A percentile compares a stretch with the other conserved stretches of the same genome.
Conservation (phyloP, 1,284 basidiomycete species). For the Ustilago tritici region DNA sequence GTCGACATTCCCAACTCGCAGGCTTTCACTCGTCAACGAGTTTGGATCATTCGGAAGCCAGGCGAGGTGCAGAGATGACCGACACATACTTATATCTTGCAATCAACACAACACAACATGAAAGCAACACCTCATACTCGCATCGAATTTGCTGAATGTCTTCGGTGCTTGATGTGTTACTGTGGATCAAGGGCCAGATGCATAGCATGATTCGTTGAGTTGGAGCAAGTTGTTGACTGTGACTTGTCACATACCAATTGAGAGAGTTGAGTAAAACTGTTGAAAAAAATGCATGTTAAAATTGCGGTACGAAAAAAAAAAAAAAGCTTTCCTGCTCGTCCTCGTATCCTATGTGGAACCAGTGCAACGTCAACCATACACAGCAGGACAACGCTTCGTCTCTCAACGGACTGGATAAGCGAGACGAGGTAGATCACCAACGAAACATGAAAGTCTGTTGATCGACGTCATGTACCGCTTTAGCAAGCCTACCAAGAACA, state of each 20-base stretch:
- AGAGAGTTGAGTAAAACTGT: background rate
- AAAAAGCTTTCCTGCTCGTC: background rate
- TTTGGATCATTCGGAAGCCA: conserved; percentile 50
- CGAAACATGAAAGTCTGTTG: background rate
- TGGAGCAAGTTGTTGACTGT: background rate
- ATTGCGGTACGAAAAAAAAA: background rate
- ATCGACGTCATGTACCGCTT: background rate
- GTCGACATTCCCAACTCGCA: conserved; percentile 60
- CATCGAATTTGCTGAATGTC: background rate
- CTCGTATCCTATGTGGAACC: background rate
- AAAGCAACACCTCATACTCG: background rate
- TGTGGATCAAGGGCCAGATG: no score
- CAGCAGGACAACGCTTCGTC: background rate
- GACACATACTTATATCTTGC: background rate
- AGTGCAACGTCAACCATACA: background rate
- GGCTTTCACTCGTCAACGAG: conserved; percentile 48
- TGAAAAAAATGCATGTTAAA: background rate
- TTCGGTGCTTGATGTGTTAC: background rate
- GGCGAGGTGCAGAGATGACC: conserved; percentile 54
- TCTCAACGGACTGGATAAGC: background rate
- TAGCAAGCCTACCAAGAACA: background rate
- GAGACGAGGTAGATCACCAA: background rate
- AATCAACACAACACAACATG: background rate
- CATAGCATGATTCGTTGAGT: no score
- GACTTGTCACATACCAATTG: background rate